Percentiles rank a stretch among this genome's conserved stretches.
phyloP scores from a whole-genome alignment of 2,329 filamentous ascomycete species.

The Pyricularia pennisetigena region DNA sequence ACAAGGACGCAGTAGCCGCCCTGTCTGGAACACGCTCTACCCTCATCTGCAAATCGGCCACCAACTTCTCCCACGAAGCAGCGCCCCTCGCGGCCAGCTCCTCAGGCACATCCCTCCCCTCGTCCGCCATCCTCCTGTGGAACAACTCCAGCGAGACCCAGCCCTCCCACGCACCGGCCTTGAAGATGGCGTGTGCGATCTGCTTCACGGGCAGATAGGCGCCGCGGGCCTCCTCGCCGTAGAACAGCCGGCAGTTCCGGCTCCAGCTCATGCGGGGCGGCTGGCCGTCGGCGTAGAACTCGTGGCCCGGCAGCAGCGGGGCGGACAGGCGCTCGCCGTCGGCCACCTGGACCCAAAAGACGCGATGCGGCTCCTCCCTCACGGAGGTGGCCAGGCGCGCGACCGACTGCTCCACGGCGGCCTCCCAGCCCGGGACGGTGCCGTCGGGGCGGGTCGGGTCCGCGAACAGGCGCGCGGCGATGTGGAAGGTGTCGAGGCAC shows the following conservation, averaged over 20 bases:
- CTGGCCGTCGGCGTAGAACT: conserved; percentile 41
- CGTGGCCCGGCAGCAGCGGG: conserved; percentile 39
- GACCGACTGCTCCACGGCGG: conserved; percentile 33
- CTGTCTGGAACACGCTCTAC: not conserved
- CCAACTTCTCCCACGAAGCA: conserved; percentile 34
- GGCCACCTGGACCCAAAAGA: conserved; percentile 55
- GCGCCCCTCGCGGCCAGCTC: conserved; percentile 42
- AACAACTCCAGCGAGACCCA: conserved; percentile 53
- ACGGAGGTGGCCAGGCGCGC: conserved; percentile 32
- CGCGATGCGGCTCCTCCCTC: conserved; percentile 32
- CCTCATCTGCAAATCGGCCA: not conserved
- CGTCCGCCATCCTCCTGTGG: conserved; percentile 37
- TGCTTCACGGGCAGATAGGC: conserved; percentile 49
- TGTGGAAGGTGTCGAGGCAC: conserved; percentile 55
- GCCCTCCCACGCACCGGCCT: conserved; percentile 45
- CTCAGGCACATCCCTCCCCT: conserved; percentile 30
- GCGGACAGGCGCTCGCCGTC: conserved; percentile 43
- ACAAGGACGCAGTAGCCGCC: not conserved
- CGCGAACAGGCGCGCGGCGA: conserved; percentile 46
- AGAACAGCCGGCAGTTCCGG: conserved; percentile 49
- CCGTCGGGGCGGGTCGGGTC: conserved; percentile 37
- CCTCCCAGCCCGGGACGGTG: conserved; percentile 29
- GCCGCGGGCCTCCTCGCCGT: conserved; percentile 42
- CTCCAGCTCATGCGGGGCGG: conserved; percentile 55
- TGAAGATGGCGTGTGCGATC: conserved; percentile 40